Evolutionary conservation across 768 basidiomycete species (phyloP), one percentile per base, ranked within the genome.

Genomic region (Amanita rimosa): DNA sequence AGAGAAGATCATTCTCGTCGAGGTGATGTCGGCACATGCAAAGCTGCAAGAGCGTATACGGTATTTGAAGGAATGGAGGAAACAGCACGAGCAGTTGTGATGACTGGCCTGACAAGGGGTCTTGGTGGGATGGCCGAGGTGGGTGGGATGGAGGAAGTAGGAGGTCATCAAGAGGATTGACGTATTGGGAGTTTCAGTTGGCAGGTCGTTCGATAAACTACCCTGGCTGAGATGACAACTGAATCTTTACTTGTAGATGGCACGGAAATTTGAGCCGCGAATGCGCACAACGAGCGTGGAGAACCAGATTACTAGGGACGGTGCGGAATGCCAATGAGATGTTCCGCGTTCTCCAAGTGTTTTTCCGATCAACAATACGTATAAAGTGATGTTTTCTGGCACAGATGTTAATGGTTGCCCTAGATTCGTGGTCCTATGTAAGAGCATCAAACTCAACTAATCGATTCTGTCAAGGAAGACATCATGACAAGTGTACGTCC

Each of bases 261-360:
- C 2, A 93, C 90, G 13, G 92, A 97, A 64, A 95, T 97, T 45
- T 98, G 94, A 0, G 94, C 94, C 2, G 96, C 98, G 67, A 92
- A 90, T 49, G 92, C 93, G 4, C 98, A 99, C 63, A 98, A 97
- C 57, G 95, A 98, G 65, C 84, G 94, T 99, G 16, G 96, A 99
- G 69, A 97, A 97, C 67, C 95, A 97, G 64, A 98, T 98, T 60
- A 98, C 73, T 98, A 10, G 96, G 92, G 11, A 95, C 92, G 13
- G 96, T 96, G 19, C 72, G 93, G 27, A 99, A 97, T 62, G 95
- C 96, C 14, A 95, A 96, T 62, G 96, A 98, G 68, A 99, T 98
- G 96, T 98, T 99, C 68, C 77, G 95, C 45, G 39, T 98, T 99
- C 66, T 94, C 91, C 14, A 95, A 95, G 66, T 98, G 31, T 96